phyloP scores from a whole-genome alignment of 805 yeast species.

The Ogataea sp. region DNA sequence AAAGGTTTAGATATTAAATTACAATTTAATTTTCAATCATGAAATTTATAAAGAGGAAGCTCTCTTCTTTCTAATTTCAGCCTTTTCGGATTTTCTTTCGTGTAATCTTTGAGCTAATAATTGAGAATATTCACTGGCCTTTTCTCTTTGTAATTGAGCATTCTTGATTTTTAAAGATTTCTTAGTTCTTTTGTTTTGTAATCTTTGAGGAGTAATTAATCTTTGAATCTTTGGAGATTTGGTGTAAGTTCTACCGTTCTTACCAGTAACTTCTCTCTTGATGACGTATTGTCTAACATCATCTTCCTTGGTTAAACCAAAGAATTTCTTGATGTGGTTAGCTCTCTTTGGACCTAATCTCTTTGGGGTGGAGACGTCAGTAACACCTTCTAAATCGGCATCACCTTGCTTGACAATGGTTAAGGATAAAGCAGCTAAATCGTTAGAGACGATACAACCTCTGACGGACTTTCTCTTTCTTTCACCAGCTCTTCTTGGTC shows the following conservation, averaged over 20 bases:
- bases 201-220: slow-evolving; percentile 97
- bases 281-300: slow-evolving; percentile 87
- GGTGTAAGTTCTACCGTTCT: slow-evolving; percentile 98
- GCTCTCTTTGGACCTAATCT: slow-evolving; percentile 99
- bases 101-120: slow-evolving; percentile 96
- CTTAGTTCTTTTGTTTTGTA: slow-evolving; percentile 98
- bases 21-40: slow-evolving; percentile 9
- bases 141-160: slow-evolving; percentile 99
- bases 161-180: slow-evolving; percentile 88
- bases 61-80: slow-evolving; percentile 99
- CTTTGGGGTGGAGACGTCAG: slow-evolving; percentile 93
- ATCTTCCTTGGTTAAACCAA: slow-evolving; percentile 92
- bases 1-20: neutral
- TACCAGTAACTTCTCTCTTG: slow-evolving; percentile 95
- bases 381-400: slow-evolving; percentile 88
- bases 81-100: slow-evolving; percentile 97
- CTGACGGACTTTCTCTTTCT: slow-evolving; percentile 99
- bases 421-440: slow-evolving; percentile 91
- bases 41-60: slow-evolving; percentile 97
- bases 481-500: slow-evolving; percentile 99
- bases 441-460: slow-evolving; percentile 98
- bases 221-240: slow-evolving; percentile 99
- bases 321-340: slow-evolving; percentile 99
- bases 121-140: slow-evolving; percentile 99
- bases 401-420: slow-evolving; percentile 97